Evolutionary conservation across 305 asterid genomes (phyloP).

Genomic region (Euphrasia arctica): DNA sequence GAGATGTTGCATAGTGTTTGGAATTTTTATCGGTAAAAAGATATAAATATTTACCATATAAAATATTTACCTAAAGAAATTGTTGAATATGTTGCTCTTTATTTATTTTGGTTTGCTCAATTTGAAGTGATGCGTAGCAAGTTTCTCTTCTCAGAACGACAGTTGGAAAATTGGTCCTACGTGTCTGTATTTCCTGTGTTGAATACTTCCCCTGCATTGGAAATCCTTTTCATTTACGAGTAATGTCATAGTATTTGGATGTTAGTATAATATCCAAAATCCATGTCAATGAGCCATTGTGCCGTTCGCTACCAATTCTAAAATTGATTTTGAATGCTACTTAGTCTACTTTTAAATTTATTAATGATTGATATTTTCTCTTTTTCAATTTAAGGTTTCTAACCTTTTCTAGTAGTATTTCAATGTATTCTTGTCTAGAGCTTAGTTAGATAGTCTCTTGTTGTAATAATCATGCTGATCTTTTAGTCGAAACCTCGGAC

Average conservation of each 20-base stretch:
- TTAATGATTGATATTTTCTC: background rate
- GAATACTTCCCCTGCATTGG: background rate
- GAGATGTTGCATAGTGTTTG: conserved; percentile 18
- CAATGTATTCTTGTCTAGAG: conserved; percentile 13
- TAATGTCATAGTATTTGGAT: background rate
- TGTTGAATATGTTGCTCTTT: background rate
- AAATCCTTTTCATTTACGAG: background rate
- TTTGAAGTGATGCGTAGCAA: conserved; percentile 15
- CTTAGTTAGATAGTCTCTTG: background rate
- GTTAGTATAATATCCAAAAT: conserved; percentile 7
- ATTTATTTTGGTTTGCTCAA: conserved; percentile 7
- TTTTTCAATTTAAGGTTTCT: conserved; percentile 6
- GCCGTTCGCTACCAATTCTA: background rate
- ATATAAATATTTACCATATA: background rate
- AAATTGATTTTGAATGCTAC: background rate
- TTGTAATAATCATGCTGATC: conserved; percentile 12
- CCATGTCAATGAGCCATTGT: background rate
- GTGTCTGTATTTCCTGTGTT: background rate
- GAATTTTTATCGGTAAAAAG: conserved; percentile 9
- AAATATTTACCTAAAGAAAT: background rate
- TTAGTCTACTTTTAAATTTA: background rate
- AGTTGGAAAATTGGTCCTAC: background rate
- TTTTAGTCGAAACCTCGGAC: background rate
- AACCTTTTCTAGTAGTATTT: conserved; percentile 3
- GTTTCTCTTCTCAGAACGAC: conserved; percentile 1